Base-by-base conservation (phyloP, 108 stramenopile species). In the Parietichytrium sp. region DNA sequence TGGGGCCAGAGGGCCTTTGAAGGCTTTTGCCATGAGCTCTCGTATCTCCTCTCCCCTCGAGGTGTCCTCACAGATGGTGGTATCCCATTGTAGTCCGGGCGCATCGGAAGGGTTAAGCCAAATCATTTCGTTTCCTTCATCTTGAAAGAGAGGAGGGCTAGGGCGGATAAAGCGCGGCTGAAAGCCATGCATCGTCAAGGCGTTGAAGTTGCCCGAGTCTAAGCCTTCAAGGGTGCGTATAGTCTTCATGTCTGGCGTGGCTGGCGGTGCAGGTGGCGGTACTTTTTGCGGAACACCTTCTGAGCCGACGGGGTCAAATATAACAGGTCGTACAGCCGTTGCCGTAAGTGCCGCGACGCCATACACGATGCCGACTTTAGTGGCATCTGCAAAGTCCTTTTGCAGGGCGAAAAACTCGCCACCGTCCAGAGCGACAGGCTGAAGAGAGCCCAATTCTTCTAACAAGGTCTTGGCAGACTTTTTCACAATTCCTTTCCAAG, bases 31-130 rank as follows among this genome's bases (percentile, higher is more conserved):
- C 86, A 89, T 85, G 12, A 88, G 82, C 48, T 81, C 83, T 45
- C 88, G 83, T 20, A 88, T 81, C 79, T 86, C 82, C 55, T 83
- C 84, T 20, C 87, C 85, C 23, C 49, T 48, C 4, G 52, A 81
- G 79, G 38, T 38, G 51, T 84, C 85, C 47, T 87, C 83, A 31
- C 86, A 85, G 83, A 87, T 84, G 45, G 50, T 79, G 36, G 79
- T 47, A 33, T 90, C 89, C 89, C 89, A 90, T 3, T 87, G 86
- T 47, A 89, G 83, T 12, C 85, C 83, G 27, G 88, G 85, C 3
- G 84, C 83, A 48, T 88, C 87, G 54, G 85, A 86, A 15, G 86
- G 84, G 29, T 88, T 83, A 29, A 88, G 77, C 87, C 88, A 88
- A 38, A 86, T 85, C 81, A 86, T 78, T 79, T 89, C 87, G n/a